Evolutionary conservation across 2,329 filamentous ascomycete species (phyloP), one percentile per base, ranked within the genome.

Genomic region (Arthroderma uncinatum): DNA sequence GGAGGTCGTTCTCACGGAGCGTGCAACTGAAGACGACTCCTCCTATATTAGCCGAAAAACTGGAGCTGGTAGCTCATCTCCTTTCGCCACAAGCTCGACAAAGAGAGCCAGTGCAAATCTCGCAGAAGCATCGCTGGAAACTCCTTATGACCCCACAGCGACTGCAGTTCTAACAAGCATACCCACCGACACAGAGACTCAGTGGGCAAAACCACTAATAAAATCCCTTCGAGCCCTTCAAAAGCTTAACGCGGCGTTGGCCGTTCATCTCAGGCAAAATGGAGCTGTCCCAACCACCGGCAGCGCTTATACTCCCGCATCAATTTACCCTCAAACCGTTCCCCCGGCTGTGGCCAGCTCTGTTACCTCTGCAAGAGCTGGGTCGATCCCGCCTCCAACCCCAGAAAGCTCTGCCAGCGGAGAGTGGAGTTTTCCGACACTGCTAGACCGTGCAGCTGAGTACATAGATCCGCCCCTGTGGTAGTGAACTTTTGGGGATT

Each of bases 401-500:
- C 74, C 74, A 0, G 74, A 76, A 58, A 76, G 73, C 61, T 73
- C 73, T n/a, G 71, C 68, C 25, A 74, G 74, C 57, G 68, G 71
- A 21, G 74, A 76, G 58, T 76, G 74, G 74, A 70, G 71, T 50
- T 70, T 72, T 36, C 73, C 71, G 2, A 76, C 73, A 58, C 64
- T 76, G n/a, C 57, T 75, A 10, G 74, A 76, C 58, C 68, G 74
- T 12, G 74, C 74, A 36, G 66, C 71, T n/a, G 73, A 77, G 63
- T 76, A 76, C 62, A 75, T 77, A 9, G 74, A 76, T 58, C 73
- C 74, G 14, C 73, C 74, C 1, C 63, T 76, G 10, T 76, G 74
- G 74, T 52, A 44, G 4, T 60, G 42, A 56, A 14, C 9, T 48
- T 16, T 25, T 10, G 7, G 44, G 3, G 1, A 4, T 14, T n/a